Evolutionary conservation across 257 asterid genomes (phyloP).

Genomic region (Solanum pimpinellifolium): DNA sequence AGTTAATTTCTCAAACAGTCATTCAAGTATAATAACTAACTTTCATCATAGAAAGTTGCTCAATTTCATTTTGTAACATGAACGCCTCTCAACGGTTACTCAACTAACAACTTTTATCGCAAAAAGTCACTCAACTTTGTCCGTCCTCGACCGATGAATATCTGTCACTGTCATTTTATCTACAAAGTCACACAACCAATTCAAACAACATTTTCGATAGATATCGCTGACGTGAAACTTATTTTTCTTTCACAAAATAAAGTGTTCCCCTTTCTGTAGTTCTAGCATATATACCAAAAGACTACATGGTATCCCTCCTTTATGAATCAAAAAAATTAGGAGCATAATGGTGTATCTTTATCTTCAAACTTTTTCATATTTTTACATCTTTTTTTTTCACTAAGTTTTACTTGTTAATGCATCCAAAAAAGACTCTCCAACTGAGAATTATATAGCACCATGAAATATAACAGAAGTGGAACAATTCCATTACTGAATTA

Average conservation of each 20-base stretch:
- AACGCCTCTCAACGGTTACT: background rate
- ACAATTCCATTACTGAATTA: slow-evolving; percentile 8
- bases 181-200: background rate
- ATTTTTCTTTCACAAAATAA: background rate
- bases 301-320: background rate
- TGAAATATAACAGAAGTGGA: slow-evolving; percentile 5
- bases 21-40: no score
- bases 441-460: background rate
- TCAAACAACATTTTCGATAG: background rate
- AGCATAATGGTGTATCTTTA: background rate
- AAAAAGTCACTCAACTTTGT: background rate
- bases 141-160: no score
- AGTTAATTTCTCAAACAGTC: no score
- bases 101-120: background rate
- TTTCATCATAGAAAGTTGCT: background rate
- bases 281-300: background rate
- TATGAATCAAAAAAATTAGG: background rate
- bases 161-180: background rate
- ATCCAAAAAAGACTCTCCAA: background rate
- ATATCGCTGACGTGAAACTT: background rate
- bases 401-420: background rate
- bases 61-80: background rate
- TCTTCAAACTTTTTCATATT: background rate
- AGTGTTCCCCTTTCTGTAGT: background rate
- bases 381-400: background rate